Base-by-base conservation (phyloP, 352 stramenopile genomes). In the Pythium oligandrum region DNA sequence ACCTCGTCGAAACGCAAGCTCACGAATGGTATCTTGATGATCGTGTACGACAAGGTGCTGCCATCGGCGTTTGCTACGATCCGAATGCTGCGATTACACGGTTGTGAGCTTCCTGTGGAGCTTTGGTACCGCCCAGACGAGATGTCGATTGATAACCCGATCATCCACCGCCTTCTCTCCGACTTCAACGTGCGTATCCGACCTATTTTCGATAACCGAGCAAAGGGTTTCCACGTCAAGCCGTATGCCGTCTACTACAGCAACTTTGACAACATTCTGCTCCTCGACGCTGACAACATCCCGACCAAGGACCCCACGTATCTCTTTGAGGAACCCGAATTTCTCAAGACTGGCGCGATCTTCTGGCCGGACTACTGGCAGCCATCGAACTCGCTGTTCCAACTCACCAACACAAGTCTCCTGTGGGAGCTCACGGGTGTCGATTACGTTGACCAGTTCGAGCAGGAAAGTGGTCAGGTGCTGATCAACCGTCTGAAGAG, bases 291-390 rank as follows among this genome's bases (percentile, higher is more conserved):
- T 1, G 85, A 95, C 63, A 95, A 93, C 34, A 65, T 93, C 32
- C 77, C 85, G 2, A 66, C 78, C 1, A 82, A 82, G 51, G 85
- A 95, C 67, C 85, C 85, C 34, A 88, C 78, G 17, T 93, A 92
- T 58, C 59, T 95, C 33, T 95, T 95, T 44, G 76, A 90, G 37
- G 74, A 88, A 6, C 76, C 74, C 2, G 78, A 88, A 61, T 93
- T 93, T 35, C 34, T 86, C 30, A 58, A 61, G 7, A 90, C 80
- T 0, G 83, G 85, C 37, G 85, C 85, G 31, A 78, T 93, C 51
- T 95, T 93, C 57, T 95, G 85, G 83, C 83, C 83, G 3, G 83
- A 93, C 58, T 92, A 83, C 52, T 93, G 83, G 81, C 79, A 90
- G 44, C 83, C 81, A 30, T 70, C 66, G 9, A 90, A 92, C 64